phyloP scores from a whole-genome alignment of 2,329 filamentous ascomycete genomes.

The Talaromyces marneffei region DNA sequence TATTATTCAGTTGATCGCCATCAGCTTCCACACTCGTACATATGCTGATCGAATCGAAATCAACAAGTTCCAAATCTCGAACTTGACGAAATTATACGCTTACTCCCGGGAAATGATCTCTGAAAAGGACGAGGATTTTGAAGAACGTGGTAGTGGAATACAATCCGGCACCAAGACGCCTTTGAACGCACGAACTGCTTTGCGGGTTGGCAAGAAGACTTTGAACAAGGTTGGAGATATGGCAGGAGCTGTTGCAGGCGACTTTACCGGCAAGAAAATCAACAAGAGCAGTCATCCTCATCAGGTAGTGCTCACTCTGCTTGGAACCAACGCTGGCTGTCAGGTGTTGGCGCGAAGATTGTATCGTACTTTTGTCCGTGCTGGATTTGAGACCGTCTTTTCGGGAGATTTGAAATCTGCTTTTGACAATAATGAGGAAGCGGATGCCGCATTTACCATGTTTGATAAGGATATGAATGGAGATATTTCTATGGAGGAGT shows the following conservation, averaged over 20 bases:
- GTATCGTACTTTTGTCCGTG: slow-evolving; percentile 76
- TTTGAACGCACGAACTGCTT: slow-evolving; percentile 61
- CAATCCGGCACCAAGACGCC: slow-evolving; percentile 66
- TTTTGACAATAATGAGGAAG: slow-evolving; percentile 78
- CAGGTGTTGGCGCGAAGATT: slow-evolving; percentile 82
- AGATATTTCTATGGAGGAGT: slow-evolving; percentile 90
- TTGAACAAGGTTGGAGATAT: slow-evolving; percentile 78
- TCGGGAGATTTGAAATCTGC: slow-evolving; percentile 72
- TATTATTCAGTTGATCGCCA: slow-evolving; percentile 88
- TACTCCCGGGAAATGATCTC: slow-evolving; percentile 60
- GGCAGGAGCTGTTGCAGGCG: slow-evolving; percentile 78
- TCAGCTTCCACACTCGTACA: slow-evolving; percentile 83
- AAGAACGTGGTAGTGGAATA: slow-evolving; percentile 42
- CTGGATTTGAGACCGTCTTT: slow-evolving; percentile 68
- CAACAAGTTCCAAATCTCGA: slow-evolving; percentile 82
- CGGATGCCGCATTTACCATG: slow-evolving; percentile 80
- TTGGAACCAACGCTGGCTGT: slow-evolving; percentile 65
- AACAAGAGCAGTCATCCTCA: slow-evolving; percentile 69
- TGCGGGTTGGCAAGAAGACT: slow-evolving; percentile 68
- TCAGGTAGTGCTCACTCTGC: slow-evolving; percentile 74
- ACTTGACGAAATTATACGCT: slow-evolving; percentile 58
- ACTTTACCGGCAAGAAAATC: slow-evolving; percentile 73
- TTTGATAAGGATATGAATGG: slow-evolving; percentile 97
- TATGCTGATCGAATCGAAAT: slow-evolving; percentile 86
- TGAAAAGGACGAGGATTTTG: slow-evolving; percentile 71